These are phyloP conservation scores for Lentinula sp. DNA, from an alignment of 768 basidiomycete genomes.

Conservation along the genomic window DNA sequence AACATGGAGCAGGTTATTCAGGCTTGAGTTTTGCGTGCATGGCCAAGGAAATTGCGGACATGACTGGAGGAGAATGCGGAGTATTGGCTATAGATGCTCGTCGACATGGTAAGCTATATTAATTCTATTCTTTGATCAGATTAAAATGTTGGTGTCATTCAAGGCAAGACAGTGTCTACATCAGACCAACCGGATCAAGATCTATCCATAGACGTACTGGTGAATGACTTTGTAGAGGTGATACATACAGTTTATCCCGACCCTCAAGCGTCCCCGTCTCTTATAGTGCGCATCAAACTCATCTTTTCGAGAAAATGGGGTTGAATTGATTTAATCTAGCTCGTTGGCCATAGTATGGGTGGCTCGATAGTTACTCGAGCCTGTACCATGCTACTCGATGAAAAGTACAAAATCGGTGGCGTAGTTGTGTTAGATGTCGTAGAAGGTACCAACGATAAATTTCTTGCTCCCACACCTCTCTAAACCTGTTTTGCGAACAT, in stretches of 20 bases:
- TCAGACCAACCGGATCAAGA: slow-evolving; percentile 30
- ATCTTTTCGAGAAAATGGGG: background rate
- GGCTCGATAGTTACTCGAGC: slow-evolving; percentile 81
- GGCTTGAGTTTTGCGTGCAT: slow-evolving; percentile 87
- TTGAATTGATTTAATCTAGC: slow-evolving; percentile 27
- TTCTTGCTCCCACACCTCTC: background rate
- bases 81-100: slow-evolving; percentile 79
- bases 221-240: slow-evolving; percentile 68
- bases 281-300: slow-evolving; percentile 54
- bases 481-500: background rate
- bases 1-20: slow-evolving; percentile 93
- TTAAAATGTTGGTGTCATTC: slow-evolving; percentile 44
- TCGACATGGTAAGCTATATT: slow-evolving; percentile 65
- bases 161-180: slow-evolving; percentile 21
- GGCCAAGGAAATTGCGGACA: slow-evolving; percentile 66
- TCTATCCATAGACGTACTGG: slow-evolving; percentile 67
- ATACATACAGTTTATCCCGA: slow-evolving; percentile 67
- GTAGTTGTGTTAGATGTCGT: slow-evolving; percentile 85
- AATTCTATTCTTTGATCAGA: background rate
- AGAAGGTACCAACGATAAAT: slow-evolving; percentile 51
- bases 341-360: slow-evolving; percentile 96
- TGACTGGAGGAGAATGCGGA: slow-evolving; percentile 68
- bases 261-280: slow-evolving; percentile 52
- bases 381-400: slow-evolving; percentile 58
- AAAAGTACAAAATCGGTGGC: slow-evolving; percentile 67